These are phyloP conservation scores for Samsoniella hepiali DNA, from an alignment of 2,329 filamentous ascomycete species.

Conservation along the genomic window DNA sequence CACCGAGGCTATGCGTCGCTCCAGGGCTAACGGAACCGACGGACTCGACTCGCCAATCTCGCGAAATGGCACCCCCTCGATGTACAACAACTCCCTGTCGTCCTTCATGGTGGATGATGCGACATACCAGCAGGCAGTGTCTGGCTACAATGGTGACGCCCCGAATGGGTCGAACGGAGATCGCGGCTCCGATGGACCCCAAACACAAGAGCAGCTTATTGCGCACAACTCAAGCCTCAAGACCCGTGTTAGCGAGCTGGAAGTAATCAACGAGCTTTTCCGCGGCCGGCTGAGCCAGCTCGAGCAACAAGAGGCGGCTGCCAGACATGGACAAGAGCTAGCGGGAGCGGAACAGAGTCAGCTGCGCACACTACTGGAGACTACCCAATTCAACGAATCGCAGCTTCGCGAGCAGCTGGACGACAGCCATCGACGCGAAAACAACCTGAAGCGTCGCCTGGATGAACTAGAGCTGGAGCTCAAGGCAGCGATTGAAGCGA, in stretches of 20 bases:
- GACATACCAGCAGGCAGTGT: conserved; percentile 57
- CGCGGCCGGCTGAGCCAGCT: conserved; percentile 73
- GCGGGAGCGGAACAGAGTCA: conserved; percentile 54
- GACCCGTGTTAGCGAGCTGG: conserved; percentile 90
- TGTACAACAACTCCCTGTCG: conserved; percentile 71
- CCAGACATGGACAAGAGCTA: conserved; percentile 58
- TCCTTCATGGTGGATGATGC: conserved; percentile 75
- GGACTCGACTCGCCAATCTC: conserved; percentile 76
- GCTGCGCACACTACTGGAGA: conserved; percentile 54
- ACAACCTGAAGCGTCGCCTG: conserved; percentile 76
- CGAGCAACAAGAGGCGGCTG: conserved; percentile 70
- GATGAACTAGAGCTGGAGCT: conserved; percentile 69
- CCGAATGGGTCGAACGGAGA: conserved; percentile 53
- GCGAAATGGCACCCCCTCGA: conserved; percentile 71
- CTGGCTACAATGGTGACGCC: conserved; percentile 52
- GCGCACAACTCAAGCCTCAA: conserved; percentile 84
- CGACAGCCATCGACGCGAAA: conserved; percentile 73
- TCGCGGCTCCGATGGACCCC: conserved; percentile 65
- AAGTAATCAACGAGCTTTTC: conserved; percentile 88
- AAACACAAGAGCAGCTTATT: conserved; percentile 76
- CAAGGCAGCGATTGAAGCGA: conserved; percentile 30
- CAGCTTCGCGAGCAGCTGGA: conserved; percentile 64
- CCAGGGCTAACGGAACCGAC: conserved; percentile 73
- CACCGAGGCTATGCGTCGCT: conserved; percentile 53
- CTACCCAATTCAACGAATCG: conserved; percentile 37